Base-by-base conservation (phyloP, 306 rosid genomes). In the Luffa aegyptiaca region DNA sequence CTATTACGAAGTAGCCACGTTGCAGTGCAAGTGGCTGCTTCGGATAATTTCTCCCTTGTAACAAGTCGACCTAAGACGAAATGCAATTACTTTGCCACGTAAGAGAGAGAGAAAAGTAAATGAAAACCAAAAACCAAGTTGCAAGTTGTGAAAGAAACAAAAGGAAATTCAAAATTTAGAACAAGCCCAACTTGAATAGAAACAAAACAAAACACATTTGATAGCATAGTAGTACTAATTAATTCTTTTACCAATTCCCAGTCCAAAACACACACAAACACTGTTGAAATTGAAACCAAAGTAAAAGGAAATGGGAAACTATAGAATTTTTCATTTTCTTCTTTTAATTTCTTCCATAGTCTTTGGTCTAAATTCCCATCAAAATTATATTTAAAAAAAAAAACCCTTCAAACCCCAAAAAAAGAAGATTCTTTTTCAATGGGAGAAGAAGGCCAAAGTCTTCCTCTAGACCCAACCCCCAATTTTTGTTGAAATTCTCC, bases 381-480 rank as follows among this genome's bases (percentile, higher is more conserved):
- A 35, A 64, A 35, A 21, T 10, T 26, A n/a, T n/a, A n/a, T n/a
- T n/a, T n/a, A n/a, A n/a, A n/a, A n/a, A n/a, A n/a, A n/a, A 59
- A 59, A 59, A 56, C 61, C 65, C 65, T 59, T 59, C 16, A 26
- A 31, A 59, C 17, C n/a, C 44, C 26, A 20, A 58, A 65, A 37
- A 37, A 65, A 9, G 64, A 52, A 53, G 49, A 39, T 53, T 75
- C 46, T 36, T 75, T 77, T 77, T 77, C 56, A 75, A 75, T 55
- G 79, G 45, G 33, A n/a, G 63, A 57, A 57, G 63, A 55, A 55
- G 61, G 20, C 55, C 70, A 31, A 57, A 56, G 80, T 77, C 80
- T 77, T 56, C 80, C 13, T 77, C 39, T 26, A 53, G 80, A 76
- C 69, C 66, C 51, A 76, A 57, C 72, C 84, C 45, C 17, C 33